phyloP scores from a whole-genome alignment of 2,329 filamentous ascomycete species.

The Ophiostoma perfectum region DNA sequence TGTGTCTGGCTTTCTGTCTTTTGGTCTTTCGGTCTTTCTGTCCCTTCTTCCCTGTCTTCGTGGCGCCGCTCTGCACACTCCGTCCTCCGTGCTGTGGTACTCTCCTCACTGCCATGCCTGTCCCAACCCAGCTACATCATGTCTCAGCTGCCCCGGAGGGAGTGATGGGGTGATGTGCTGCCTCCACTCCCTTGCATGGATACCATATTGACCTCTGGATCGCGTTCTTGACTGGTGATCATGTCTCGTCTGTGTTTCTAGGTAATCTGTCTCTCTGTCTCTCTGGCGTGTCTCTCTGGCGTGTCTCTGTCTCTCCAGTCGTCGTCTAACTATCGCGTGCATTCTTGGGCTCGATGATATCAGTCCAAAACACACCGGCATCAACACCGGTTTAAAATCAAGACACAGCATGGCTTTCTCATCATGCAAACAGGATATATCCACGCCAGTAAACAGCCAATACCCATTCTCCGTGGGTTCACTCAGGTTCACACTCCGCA shows the following conservation, averaged over 20 bases:
- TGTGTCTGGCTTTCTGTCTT: background rate
- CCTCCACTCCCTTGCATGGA: slow-evolving; percentile 11
- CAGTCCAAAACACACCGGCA: too few relatives aligned
- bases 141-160: slow-evolving; percentile 10
- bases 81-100: background rate
- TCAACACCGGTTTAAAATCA: too few relatives aligned
- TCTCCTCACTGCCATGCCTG: background rate
- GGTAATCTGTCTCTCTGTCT: too few relatives aligned
- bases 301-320: background rate
- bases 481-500: background rate
- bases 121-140: slow-evolving; percentile 2
- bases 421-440: background rate
- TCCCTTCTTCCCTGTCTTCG: background rate
- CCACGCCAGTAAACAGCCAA: too few relatives aligned
- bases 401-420: background rate
- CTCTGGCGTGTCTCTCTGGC: background rate
- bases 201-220: slow-evolving; percentile 11
- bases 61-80: background rate
- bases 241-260: background rate
- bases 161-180: slow-evolving; percentile 3
- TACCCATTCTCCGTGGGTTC: too few relatives aligned
- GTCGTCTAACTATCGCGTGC: background rate
- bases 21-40: background rate
- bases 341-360: background rate
- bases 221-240: slow-evolving; percentile 12